Evolutionary conservation across 1,284 basidiomycete species (phyloP), one percentile per base, ranked within the genome.

Genomic region (Tremellales sp.): DNA sequence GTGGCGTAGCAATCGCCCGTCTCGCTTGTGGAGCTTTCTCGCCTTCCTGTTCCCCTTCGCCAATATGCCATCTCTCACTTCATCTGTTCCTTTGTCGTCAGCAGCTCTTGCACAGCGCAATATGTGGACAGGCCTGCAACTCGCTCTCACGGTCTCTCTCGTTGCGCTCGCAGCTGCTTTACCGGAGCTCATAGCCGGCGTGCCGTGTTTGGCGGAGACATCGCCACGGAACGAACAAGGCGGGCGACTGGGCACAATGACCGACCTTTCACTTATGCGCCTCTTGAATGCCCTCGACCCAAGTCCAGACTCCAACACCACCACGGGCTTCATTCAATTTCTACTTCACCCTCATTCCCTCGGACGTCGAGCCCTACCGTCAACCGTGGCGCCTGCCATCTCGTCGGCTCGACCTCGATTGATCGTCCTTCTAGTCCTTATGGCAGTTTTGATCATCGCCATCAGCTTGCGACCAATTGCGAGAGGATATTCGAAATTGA

Each of bases 181-280:
- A 12, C 86, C 87, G 2, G 67, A 89, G 13, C 87, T 87, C 64
- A 74, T 86, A 52, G 79, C 85, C 42, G 74, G 77, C 22, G 82
- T 78, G 0, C 85, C 86, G 1, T 89, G 86, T 69, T 71, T 87
- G 26, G 80, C 79, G 3, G 61, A 81, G 17, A 79, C 80, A 1
- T 75, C 78, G 4, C 68, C 76, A 0, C 58, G 73, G 0, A 74
- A 80, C 8, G 57, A 61, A 5, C 83, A 78, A 51, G 77, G 77
- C 22, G 86, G 87, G 2, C 76, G 78, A 3, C 82, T 82, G 51
- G 85, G 85, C 2, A 80, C 80, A 0, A 73, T 89, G 15, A 82
- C 85, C 49, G 86, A 89, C 62, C 78, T 89, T 44, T 86, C 84
- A 50, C 67, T 90, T 17, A 69, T 87, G 21, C 81, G 86, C 2